Evolutionary conservation across 306 rosid genomes (phyloP).

Genomic region (Urtica urens): DNA sequence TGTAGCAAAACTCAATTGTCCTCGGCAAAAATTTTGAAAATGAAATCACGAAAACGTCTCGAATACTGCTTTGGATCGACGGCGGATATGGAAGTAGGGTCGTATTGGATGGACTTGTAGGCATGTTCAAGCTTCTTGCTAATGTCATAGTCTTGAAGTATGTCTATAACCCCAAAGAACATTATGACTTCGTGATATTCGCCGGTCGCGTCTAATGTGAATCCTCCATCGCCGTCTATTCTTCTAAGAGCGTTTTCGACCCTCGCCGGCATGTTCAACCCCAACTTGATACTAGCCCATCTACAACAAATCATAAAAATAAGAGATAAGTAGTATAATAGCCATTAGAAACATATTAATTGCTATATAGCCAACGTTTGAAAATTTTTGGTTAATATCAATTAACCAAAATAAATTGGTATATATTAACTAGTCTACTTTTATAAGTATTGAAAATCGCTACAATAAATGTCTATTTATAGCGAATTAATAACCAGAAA

Average conservation of each 20-base stretch:
- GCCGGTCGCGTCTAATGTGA: slow-evolving; percentile 72
- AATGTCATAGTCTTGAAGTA: slow-evolving; percentile 93
- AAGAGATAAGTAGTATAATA: no score
- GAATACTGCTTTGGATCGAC: slow-evolving; percentile 91
- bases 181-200: slow-evolving; percentile 62
- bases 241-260: slow-evolving; percentile 65
- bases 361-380: no score
- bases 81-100: slow-evolving; percentile 81
- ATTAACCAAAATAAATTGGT: no score
- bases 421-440: no score
- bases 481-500: no score
- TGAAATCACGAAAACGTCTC: slow-evolving; percentile 81
- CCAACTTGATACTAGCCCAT: slow-evolving; percentile 53
- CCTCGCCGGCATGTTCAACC: slow-evolving; percentile 69
- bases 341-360: no score
- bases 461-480: no score
- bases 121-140: slow-evolving; percentile 99
- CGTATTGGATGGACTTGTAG: slow-evolving; percentile 85
- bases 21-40: slow-evolving; percentile 50
- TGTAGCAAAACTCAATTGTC: slow-evolving; percentile 9
- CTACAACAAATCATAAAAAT: slow-evolving; percentile 42
- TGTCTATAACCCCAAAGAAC: slow-evolving; percentile 81
- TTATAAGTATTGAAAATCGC: no score
- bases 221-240: slow-evolving; percentile 42
- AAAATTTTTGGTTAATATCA: no score